Percentiles rank a stretch among this genome's conserved stretches.
Conservation (phyloP, 2,329 filamentous ascomycete genomes). For the Lachnellula hyalina region DNA sequence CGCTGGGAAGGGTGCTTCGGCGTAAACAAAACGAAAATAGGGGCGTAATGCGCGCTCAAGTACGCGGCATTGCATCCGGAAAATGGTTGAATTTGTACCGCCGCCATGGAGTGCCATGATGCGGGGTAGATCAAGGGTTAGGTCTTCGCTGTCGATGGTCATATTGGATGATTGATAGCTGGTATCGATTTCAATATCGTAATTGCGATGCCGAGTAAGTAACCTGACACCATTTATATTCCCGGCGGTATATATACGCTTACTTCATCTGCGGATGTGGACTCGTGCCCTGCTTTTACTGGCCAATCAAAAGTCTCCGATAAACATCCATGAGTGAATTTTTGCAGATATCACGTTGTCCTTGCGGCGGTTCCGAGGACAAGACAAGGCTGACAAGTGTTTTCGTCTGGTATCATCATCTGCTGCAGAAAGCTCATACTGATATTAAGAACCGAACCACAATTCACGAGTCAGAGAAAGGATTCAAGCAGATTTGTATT, state of each 20-base stretch:
- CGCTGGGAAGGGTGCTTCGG: conserved; percentile 62
- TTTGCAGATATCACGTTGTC: neutral
- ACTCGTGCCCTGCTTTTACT: neutral
- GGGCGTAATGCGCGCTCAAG: conserved; percentile 25
- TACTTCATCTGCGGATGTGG: neutral
- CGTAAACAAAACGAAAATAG: conserved; percentile 67
- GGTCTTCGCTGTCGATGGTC: neutral
- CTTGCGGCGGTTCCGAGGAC: neutral
- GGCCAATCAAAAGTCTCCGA: neutral
- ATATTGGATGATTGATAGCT: neutral
- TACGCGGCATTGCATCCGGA: conserved; percentile 22
- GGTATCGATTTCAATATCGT: neutral
- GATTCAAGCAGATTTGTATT: no score
- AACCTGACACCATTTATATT: neutral
- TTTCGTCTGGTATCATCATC: no score
- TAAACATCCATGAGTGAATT: neutral
- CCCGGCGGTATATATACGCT: neutral
- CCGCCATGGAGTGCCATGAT: conserved; percentile 19
- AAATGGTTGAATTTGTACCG: conserved; percentile 20
- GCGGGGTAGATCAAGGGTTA: neutral
- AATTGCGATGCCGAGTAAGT: neutral
- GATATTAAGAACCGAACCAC: no score
- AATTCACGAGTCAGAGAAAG: no score
- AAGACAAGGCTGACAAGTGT: neutral
- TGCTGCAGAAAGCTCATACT: no score